Evolutionary conservation across 2,329 filamentous ascomycete genomes (phyloP).

Genomic region (Trichoderma atrobrunneum): DNA sequence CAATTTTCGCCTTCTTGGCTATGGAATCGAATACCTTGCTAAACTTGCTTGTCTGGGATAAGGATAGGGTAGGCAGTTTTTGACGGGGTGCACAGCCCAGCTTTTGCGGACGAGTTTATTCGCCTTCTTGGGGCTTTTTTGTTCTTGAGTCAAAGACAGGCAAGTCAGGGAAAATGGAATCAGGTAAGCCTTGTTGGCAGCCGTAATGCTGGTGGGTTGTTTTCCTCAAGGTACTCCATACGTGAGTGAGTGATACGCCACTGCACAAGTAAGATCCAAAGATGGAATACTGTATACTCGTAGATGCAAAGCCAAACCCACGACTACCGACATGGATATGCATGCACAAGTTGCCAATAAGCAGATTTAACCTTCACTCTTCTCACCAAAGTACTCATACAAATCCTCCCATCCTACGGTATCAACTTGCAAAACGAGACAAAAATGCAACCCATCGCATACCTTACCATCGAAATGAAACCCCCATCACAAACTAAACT

Average conservation of each 20-base stretch:
- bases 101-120: neutral
- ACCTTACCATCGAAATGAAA: neutral
- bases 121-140: neutral
- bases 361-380: neutral
- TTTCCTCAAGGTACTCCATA: neutral
- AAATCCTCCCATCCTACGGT: neutral
- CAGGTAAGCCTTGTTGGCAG: neutral
- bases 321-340: neutral
- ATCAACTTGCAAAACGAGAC: neutral
- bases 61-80: neutral
- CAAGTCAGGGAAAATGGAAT: neutral
- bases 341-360: neutral
- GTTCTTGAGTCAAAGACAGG: neutral
- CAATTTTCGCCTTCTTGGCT: slow-evolving; percentile 3
- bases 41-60: neutral
- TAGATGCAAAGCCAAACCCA: neutral
- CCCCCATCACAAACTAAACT: neutral
- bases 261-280: neutral
- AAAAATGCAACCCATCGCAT: neutral
- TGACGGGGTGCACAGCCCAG: neutral
- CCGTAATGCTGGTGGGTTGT: neutral
- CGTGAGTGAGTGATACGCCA: neutral
- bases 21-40: neutral
- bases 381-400: neutral
- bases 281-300: neutral